Evolutionary conservation across 2,329 filamentous ascomycete species (phyloP).

Genomic region (Ceratocystiopsis sp.): DNA sequence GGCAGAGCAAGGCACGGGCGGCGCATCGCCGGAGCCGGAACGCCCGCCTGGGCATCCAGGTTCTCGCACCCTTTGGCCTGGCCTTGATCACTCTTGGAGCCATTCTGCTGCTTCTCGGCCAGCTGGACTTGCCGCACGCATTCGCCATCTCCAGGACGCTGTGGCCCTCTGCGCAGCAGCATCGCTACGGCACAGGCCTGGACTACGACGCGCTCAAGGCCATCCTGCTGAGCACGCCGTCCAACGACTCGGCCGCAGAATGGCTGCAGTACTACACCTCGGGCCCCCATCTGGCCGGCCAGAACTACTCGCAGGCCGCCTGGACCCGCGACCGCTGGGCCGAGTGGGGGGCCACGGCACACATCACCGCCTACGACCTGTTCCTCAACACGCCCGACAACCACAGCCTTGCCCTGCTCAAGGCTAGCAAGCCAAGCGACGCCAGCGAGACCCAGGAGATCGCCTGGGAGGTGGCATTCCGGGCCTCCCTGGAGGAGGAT

Average conservation of each 20-base stretch:
- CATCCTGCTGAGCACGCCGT: constrained; percentile 42
- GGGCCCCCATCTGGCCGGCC: constrained; percentile 59
- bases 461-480: constrained; percentile 49
- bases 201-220: constrained; percentile 33
- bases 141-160: constrained; percentile 1
- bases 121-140: background rate
- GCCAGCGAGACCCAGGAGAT: constrained; percentile 2
- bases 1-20: too few species aligned
- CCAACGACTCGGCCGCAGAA: constrained; percentile 39
- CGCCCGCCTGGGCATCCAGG: background rate
- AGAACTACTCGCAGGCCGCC: constrained; percentile 54
- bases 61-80: background rate
- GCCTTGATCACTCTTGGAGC: constrained; percentile 2
- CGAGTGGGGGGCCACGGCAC: constrained; percentile 48
- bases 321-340: constrained; percentile 64
- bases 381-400: constrained; percentile 65
- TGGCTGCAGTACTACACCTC: constrained; percentile 68
- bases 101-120: constrained; percentile 1
- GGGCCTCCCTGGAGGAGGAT: constrained; percentile 72
- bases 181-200: constrained; percentile 10
- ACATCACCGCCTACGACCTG: constrained; percentile 54
- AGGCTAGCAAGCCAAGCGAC: constrained; percentile 23
- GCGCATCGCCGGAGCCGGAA: background rate
- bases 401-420: constrained; percentile 50
- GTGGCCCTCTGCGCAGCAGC: background rate